Percentiles rank a stretch among this genome's conserved stretches.
These are phyloP conservation scores for Eutypella sp. DNA, from an alignment of 2,329 filamentous ascomycete species.

Conservation along the genomic window DNA sequence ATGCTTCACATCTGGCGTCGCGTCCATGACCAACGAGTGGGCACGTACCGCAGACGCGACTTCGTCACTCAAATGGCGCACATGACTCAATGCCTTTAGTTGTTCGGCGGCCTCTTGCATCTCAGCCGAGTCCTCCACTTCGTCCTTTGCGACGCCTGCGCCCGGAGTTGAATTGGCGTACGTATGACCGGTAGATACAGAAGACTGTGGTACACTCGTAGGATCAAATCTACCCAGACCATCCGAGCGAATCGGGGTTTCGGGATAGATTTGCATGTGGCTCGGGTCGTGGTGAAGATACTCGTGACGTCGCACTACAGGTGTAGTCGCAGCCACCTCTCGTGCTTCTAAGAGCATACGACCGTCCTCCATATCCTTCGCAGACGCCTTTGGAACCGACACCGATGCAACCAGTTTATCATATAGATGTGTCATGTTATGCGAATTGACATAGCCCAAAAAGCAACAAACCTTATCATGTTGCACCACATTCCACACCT, in stretches of 20 bases:
- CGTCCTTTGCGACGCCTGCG: conserved; percentile 34
- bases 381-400: conserved; percentile 38
- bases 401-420: conserved; percentile 49
- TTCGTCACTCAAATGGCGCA: conserved; percentile 51
- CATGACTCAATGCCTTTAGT: conserved; percentile 60
- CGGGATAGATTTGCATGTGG: conserved; percentile 19
- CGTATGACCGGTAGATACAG: conserved; percentile 12
- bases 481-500: conserved; percentile 60
- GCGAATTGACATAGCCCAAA: conserved; percentile 60
- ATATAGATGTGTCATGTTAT: conserved; percentile 63
- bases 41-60: conserved; percentile 14
- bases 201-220: conserved; percentile 19
- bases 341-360: conserved; percentile 52
- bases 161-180: conserved; percentile 21
- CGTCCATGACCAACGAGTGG: conserved; percentile 18
- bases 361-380: conserved; percentile 52
- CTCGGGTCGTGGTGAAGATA: conserved; percentile 9
- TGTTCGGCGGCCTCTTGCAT: conserved; percentile 66
- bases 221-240: conserved; percentile 19
- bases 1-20: conserved; percentile 27
- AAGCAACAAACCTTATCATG: conserved; percentile 64
- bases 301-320: conserved; percentile 25
- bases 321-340: conserved; percentile 37
- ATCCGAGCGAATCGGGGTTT: conserved; percentile 26
- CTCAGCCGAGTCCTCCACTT: conserved; percentile 60